Evolutionary conservation across 768 basidiomycete species (phyloP), one percentile per base, ranked within the genome.

Genomic region (Epithele typhae): DNA sequence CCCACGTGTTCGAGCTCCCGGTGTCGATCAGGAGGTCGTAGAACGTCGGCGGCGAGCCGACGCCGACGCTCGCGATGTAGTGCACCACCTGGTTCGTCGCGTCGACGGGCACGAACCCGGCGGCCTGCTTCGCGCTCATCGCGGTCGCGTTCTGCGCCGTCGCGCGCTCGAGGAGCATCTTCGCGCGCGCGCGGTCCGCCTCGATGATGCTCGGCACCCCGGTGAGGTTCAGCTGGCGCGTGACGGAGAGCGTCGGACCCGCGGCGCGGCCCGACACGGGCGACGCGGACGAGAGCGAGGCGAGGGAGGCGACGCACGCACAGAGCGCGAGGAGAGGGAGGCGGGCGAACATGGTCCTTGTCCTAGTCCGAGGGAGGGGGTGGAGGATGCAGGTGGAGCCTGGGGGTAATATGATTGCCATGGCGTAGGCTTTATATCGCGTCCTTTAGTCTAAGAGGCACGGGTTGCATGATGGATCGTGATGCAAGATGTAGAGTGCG

Each of bases 31-130:
- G 30, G 14, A 56, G 41, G 22, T 38, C 36, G 38, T 56, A 79
- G 37, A 65, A 53, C 7, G 71, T 72, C 1, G 75, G 51, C 3
- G 78, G 77, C 22, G 57, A 64, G 3, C 79, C 79, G 12, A 83
- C 66, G 30, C 69, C 70, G 25, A 62, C 58, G 21, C 43, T 43
- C 3, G 57, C 61, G 3, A 54, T 59, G 48, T 70, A 71, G 23
- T 25, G 2, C 1, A 62, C 54, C 1, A 4, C 36, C 5, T 10
- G 25, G 37, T 68, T 67, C 4, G 56, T 46, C 5, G 59, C 40
- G 8, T 18, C 34, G 7, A 51, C 46, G 33, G 41, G 30, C 35
- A 51, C 35, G 22, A 45, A 24, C 4, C 40, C 25, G 4, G 49
- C 49, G 4, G 33, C 25, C 42, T 40, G 36, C n/a, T 19, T 34